These are phyloP conservation scores for Fusarium sublunatum DNA, from an alignment of 2,329 filamentous ascomycete species.

Conservation along the genomic window DNA sequence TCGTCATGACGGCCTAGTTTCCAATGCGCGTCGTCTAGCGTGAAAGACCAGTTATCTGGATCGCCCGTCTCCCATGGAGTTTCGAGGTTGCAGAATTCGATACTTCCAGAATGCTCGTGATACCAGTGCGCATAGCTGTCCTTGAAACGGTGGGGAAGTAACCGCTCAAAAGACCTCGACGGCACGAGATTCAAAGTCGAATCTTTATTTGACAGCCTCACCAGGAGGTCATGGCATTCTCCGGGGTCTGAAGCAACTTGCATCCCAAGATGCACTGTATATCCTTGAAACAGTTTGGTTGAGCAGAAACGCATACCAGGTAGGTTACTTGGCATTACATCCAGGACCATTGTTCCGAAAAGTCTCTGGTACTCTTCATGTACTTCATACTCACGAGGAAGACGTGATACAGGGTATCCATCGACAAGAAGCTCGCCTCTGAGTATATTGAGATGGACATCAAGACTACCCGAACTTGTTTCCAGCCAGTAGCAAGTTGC, in stretches of 20 bases:
- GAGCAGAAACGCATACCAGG: slow-evolving; percentile 55
- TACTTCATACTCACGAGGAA: slow-evolving; percentile 12
- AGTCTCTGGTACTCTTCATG: slow-evolving; percentile 23
- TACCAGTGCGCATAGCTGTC: slow-evolving; percentile 61
- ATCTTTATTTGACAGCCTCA: slow-evolving; percentile 43
- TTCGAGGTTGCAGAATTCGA: slow-evolving; percentile 50
- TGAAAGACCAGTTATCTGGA: slow-evolving; percentile 36
- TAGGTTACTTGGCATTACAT: slow-evolving; percentile 34
- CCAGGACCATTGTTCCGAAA: slow-evolving; percentile 23
- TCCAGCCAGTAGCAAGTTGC: slow-evolving; percentile 29
- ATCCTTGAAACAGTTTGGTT: slow-evolving; percentile 47
- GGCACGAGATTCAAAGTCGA: slow-evolving; percentile 51
- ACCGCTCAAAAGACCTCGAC: slow-evolving; percentile 34
- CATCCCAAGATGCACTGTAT: slow-evolving; percentile 45
- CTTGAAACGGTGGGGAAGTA: slow-evolving; percentile 54
- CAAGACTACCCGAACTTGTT: not conserved
- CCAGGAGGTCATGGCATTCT: slow-evolving; percentile 50
- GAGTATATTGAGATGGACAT: slow-evolving; percentile 24
- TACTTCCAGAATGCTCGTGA: slow-evolving; percentile 35
- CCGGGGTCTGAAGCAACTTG: slow-evolving; percentile 31
- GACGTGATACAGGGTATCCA: slow-evolving; percentile 20
- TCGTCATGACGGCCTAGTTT: not conserved
- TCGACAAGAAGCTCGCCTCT: slow-evolving; percentile 28
- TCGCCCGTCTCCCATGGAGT: slow-evolving; percentile 44
- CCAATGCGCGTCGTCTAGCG: slow-evolving; percentile 35